Percentiles rank a stretch among this genome's conserved stretches.
These are phyloP conservation scores for Colletotrichum sp. DNA, from an alignment of 2,329 filamentous ascomycete genomes.

Conservation along the genomic window DNA sequence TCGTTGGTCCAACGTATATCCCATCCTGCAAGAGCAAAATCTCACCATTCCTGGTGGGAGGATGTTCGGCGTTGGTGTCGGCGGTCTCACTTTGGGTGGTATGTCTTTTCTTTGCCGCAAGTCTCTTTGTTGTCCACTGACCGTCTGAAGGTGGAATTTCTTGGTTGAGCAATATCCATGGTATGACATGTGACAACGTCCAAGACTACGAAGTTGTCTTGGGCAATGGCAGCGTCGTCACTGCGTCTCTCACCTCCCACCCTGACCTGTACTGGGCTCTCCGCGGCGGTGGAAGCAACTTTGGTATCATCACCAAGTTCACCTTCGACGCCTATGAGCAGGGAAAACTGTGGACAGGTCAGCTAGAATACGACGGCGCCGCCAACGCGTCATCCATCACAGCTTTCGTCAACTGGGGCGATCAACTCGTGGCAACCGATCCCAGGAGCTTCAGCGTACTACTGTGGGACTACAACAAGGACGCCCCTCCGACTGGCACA, in stretches of 20 bases:
- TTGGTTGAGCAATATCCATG: conserved; percentile 43
- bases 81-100: conserved; percentile 42
- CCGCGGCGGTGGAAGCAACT: conserved; percentile 50
- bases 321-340: conserved; percentile 25
- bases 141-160: conserved; percentile 41
- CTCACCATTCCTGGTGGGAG: conserved; percentile 44
- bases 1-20: conserved; percentile 44
- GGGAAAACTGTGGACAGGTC: background rate
- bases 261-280: conserved; percentile 49
- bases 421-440: background rate
- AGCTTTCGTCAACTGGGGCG: background rate
- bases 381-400: background rate
- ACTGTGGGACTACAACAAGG: conserved; percentile 21
- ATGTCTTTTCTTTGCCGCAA: too few relatives aligned
- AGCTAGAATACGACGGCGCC: background rate
- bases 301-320: conserved; percentile 36
- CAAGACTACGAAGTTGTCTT: conserved; percentile 44
- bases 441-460: conserved; percentile 14
- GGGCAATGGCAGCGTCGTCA: conserved; percentile 39
- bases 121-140: too few relatives aligned
- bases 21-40: conserved; percentile 32
- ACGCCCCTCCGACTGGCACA: background rate
- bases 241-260: conserved; percentile 35
- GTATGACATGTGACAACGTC: conserved; percentile 46
- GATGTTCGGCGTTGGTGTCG: conserved; percentile 42